Evolutionary conservation across 768 basidiomycete species (phyloP), one percentile per base, ranked within the genome.

Genomic region (Xerocomellus intermedius): DNA sequence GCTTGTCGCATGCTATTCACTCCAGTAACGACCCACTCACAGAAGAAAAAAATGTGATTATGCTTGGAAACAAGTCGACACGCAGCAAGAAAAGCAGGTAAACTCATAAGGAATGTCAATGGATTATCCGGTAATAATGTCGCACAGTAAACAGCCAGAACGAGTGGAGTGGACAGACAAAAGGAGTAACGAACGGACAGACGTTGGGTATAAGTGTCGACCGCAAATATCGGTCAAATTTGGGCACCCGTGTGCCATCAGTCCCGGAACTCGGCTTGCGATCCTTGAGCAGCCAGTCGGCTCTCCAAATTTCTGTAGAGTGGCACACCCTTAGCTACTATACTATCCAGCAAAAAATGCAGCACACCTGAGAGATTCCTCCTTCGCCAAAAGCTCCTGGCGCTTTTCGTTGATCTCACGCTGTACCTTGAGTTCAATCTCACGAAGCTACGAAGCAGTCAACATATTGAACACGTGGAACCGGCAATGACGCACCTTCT

Each of bases 321-420:
- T 24, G 43, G 54, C 21, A 54, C 28, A 10, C n/a, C 26, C 42
- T 55, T 12, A 55, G 36, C 22, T 3, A 22, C 4, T 1, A n/a
- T 8, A 30, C 33, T 16, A 30, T 47, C 22, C 38, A 19, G 10
- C 43, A 47, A 19, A 28, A 24, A 9, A 17, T 50, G n/a, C 51
- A 51, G 59, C 81, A 50, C 57, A 90, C 89, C 89, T 83, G 65
- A 93, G 88, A 42, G 91, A 90, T 73, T 97, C 95, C 71, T 97
- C 96, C 72, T 96, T 97, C 38, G 96, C 97, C 66, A 97, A 75
- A 57, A 98, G 76, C 69, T 98, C 96, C 71, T 98, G 96, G 67
- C 94, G 81, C 78, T 96, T 95, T 79, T 98, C 91, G 69, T 91
- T 92, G 73, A 99, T 93, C 79, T 99, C 97, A 46, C 97, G 84